A percentile compares a stretch with the other conserved stretches of the same genome.
Evolutionary conservation across 768 basidiomycete genomes (phyloP).

Genomic region (Gymnopilus dilepis): DNA sequence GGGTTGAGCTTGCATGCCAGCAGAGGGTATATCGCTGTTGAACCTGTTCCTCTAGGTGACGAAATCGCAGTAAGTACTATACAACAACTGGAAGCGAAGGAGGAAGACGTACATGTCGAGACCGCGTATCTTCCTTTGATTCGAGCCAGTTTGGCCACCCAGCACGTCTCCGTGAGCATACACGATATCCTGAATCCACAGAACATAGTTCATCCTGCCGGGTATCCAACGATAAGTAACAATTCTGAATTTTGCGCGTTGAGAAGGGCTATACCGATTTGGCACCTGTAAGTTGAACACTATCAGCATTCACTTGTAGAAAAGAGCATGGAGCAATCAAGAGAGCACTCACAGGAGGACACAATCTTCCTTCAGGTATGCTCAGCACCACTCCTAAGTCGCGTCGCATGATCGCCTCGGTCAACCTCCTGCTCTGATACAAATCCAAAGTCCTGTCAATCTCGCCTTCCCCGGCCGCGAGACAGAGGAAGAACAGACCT

Average conservation of each 20-base stretch:
- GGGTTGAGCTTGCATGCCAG: constrained; percentile 61
- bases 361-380: constrained; percentile 75
- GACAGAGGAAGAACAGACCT: constrained; percentile 45
- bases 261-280: constrained; percentile 58
- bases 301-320: too few relatives aligned
- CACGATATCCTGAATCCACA: constrained; percentile 82
- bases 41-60: constrained; percentile 87
- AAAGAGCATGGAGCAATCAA: neutral
- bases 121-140: constrained; percentile 43
- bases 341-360: constrained; percentile 76
- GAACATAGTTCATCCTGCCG: constrained; percentile 87
- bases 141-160: neutral
- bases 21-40: constrained; percentile 89
- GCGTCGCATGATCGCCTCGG: constrained; percentile 73
- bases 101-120: constrained; percentile 81
- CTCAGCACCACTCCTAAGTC: constrained; percentile 72
- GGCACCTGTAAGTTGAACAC: constrained; percentile 55
- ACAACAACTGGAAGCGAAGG: too few relatives aligned
- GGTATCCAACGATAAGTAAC: neutral
- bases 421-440: constrained; percentile 70
- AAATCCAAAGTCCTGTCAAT: neutral
- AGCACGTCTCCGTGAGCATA: constrained; percentile 30
- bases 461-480: neutral
- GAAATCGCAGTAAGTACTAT: too few relatives aligned
- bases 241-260: neutral